Evolutionary conservation across 192 early-diverging fungal genomes (phyloP).

Genomic region (Coemansia guatemalensis): DNA sequence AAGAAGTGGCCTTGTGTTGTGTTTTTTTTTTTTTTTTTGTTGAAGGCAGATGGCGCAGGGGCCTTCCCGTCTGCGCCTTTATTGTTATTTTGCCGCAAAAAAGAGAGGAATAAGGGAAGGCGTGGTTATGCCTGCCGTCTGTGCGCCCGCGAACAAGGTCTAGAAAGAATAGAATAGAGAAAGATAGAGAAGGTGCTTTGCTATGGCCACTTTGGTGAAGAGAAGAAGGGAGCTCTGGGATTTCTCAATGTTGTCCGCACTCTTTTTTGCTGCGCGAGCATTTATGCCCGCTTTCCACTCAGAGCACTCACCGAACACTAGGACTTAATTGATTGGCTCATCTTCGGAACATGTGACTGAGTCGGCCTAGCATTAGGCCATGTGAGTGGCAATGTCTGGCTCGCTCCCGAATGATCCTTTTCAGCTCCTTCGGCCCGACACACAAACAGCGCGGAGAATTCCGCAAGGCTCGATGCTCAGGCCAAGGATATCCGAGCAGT

Average conservation of each 20-base stretch:
- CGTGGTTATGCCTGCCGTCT: not conserved
- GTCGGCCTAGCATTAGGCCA: too few species aligned
- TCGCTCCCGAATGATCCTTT: not conserved
- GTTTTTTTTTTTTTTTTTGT: not conserved
- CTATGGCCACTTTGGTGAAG: not conserved
- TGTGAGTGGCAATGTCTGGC: too few species aligned
- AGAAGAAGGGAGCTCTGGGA: too few species aligned
- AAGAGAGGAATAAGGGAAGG: not conserved
- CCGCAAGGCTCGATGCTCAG: not conserved
- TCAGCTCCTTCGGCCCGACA: not conserved
- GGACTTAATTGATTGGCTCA: not conserved
- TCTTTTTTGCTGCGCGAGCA: too few species aligned
- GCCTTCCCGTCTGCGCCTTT: too few species aligned
- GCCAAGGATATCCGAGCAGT: not conserved
- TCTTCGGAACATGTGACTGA: not conserved
- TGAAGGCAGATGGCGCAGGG: too few species aligned
- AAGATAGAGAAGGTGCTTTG: not conserved
- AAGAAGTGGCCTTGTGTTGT: not conserved
- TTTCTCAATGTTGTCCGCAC: too few species aligned
- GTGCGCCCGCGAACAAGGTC: not conserved
- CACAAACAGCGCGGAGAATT: not conserved
- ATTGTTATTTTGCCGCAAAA: too few species aligned
- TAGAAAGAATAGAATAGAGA: not conserved
- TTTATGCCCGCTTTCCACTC: too few species aligned
- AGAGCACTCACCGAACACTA: not conserved